These are phyloP conservation scores for Tolypocladium ovalisporum DNA, from an alignment of 2,329 filamentous ascomycete species.

Conservation along the genomic window DNA sequence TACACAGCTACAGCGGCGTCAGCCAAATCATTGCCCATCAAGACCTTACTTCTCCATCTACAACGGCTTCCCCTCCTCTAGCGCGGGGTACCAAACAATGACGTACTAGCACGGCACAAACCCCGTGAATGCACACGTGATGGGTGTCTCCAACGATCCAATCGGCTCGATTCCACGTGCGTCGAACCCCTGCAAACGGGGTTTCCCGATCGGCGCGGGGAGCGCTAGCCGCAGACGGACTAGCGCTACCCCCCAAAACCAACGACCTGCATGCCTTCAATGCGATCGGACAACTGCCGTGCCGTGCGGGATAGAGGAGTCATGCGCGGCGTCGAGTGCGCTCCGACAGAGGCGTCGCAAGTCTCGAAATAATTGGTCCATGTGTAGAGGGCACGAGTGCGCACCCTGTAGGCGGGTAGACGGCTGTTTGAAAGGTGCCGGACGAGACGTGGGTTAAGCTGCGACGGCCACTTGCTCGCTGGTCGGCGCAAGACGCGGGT, in stretches of 20 bases:
- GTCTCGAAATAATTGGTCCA: background rate
- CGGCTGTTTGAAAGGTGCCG: background rate
- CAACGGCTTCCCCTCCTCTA: background rate
- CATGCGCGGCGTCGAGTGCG: background rate
- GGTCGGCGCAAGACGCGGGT: background rate
- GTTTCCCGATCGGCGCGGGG: slow-evolving; percentile 1
- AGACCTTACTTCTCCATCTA: background rate
- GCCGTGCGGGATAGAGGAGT: background rate
- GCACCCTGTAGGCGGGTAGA: background rate
- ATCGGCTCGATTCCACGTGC: slow-evolving; percentile 3
- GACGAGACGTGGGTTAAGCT: background rate
- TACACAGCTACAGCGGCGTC: background rate
- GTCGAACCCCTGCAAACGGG: slow-evolving; percentile 3
- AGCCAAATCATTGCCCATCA: background rate
- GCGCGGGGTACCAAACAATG: background rate
- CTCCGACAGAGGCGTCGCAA: background rate
- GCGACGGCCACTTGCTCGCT: background rate
- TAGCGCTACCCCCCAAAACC: background rate
- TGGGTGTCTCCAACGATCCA: background rate
- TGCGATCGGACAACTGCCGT: background rate
- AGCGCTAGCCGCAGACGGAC: background rate
- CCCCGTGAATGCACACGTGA: slow-evolving; percentile 4
- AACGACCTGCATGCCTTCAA: background rate
- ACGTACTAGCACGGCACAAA: background rate
- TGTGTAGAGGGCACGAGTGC: background rate